Percentiles rank a stretch among this genome's conserved stretches.
Evolutionary conservation across 345 rosid genomes (phyloP).

Genomic region (Brassica napus): DNA sequence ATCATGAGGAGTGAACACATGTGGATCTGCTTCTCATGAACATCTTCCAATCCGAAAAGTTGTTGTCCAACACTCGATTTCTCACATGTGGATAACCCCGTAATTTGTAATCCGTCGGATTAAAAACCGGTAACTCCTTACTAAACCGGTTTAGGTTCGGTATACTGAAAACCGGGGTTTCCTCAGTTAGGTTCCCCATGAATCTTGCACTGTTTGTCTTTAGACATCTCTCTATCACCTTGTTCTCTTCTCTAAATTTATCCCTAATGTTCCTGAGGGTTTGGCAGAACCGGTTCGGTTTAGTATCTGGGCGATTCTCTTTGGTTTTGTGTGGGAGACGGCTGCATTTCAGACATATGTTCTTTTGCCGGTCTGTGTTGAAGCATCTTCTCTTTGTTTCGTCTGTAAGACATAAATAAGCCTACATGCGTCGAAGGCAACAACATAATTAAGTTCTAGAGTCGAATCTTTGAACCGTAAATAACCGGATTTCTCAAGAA

Average conservation of each 20-base stretch:
- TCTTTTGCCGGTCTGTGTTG: constrained; percentile 54
- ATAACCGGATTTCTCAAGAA: constrained; percentile 7
- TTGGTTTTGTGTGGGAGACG: constrained; percentile 44
- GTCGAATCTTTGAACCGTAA: neutral
- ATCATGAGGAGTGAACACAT: constrained; percentile 49
- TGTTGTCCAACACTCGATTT: constrained; percentile 48
- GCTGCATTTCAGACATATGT: constrained; percentile 60
- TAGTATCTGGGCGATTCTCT: constrained; percentile 24
- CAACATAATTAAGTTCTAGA: neutral
- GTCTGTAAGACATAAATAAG: constrained; percentile 68
- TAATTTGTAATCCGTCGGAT: constrained; percentile 57
- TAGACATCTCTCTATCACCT: constrained; percentile 73
- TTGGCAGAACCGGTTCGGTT: constrained; percentile 37
- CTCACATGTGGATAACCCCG: constrained; percentile 82
- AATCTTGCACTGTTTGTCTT: constrained; percentile 48
- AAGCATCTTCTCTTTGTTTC: constrained; percentile 58
- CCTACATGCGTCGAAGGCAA: constrained; percentile 48
- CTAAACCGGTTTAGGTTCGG: neutral
- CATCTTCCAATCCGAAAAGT: constrained; percentile 41
- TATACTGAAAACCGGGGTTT: constrained; percentile 17
- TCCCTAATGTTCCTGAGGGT: constrained; percentile 52
- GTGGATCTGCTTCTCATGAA: constrained; percentile 54
- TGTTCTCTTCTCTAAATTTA: constrained; percentile 77
- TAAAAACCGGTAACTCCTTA: constrained; percentile 68
- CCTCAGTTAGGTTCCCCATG: constrained; percentile 36